Base-by-base conservation (phyloP, 2,329 filamentous ascomycete genomes). In the Trichoderma koningii region DNA sequence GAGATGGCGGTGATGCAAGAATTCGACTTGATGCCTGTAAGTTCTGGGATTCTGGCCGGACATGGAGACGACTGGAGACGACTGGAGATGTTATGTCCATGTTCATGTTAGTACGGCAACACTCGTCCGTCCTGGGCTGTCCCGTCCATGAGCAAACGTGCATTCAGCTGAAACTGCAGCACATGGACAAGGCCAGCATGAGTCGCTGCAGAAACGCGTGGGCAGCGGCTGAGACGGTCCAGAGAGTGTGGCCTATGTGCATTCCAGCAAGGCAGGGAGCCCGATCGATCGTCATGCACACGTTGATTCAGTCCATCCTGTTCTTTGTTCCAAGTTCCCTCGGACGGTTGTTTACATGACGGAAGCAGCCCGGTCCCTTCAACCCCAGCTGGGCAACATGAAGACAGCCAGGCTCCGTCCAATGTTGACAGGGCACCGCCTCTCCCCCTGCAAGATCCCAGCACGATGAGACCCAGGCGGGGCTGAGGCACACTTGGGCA, bases 401-500 rank as follows among this genome's bases (percentile, higher is more conserved):
- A 34, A 9, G 7, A 34, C 30, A 34, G 10, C 30, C 23, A 23
- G 42, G 50, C 48, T 28, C 21, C 47, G 59, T 23, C 3, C 21
- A 23, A 23, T 23, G 21, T 53, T 52, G 59, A 62, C 59, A 62
- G 59, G 48, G 59, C 59, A 62, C 59, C 59, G 59, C 59, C 59
- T 34, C 30, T 34, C 10, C 48, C 56, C 51, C 34, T 38, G 34
- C 34, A 38, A 38, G 34, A 38, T 38, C 34, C 34, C 10, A 38
- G 50, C 60, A 47, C 9, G 30, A 63, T 47, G 60, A 65, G 55
- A 65, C 34, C 48, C 28, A 38, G 38, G 64, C 48, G 64, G 64
- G 64, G 64, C 64, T 55, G 64, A 55, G 64, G 51, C 56, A 55
- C 50, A 65, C 64, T 55, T 56, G 50, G 64, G 51, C 56, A 55